A percentile compares a stretch with the other conserved stretches of the same genome.
phyloP scores from a whole-genome alignment of 768 basidiomycete genomes.

The Psilocybe tampanensis region DNA sequence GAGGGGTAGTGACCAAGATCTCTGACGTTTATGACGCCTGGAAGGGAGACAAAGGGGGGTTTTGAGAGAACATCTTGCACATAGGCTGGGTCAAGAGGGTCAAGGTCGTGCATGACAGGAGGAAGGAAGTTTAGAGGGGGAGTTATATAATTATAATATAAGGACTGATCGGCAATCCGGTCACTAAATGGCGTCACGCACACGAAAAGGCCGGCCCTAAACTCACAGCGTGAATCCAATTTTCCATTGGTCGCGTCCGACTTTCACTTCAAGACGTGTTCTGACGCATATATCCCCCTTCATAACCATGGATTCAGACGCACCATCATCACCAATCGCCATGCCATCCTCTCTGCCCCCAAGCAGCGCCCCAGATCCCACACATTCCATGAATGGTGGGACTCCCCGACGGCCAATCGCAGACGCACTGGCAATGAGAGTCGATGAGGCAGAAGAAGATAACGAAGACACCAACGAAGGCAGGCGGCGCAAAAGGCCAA shows the following conservation, averaged over 20 bases:
- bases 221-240: constrained; percentile 26
- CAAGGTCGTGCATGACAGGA: constrained; percentile 48
- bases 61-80: constrained; percentile 65
- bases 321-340: constrained; percentile 53
- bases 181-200: constrained; percentile 24
- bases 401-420: constrained; percentile 44
- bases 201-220: constrained; percentile 46
- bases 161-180: constrained; percentile 10
- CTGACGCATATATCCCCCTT: neutral
- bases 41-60: constrained; percentile 68
- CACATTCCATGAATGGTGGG: constrained; percentile 32
- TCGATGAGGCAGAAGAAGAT: constrained; percentile 54
- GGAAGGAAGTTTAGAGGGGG: neutral
- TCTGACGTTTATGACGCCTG: constrained; percentile 77
- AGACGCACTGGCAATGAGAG: constrained; percentile 57
- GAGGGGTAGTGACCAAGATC: constrained; percentile 70
- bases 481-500: constrained; percentile 48
- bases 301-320: constrained; percentile 55
- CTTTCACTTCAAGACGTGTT: constrained; percentile 13
- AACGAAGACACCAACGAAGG: constrained; percentile 35
- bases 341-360: constrained; percentile 54
- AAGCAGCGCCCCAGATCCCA: constrained; percentile 47
- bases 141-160: constrained; percentile 3
- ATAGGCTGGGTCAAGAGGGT: constrained; percentile 66
- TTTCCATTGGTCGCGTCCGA: constrained; percentile 36